A percentile compares a stretch with the other conserved stretches of the same genome.
These are phyloP conservation scores for Jacaranda copaia DNA, from an alignment of 257 asterid species.

Conservation along the genomic window DNA sequence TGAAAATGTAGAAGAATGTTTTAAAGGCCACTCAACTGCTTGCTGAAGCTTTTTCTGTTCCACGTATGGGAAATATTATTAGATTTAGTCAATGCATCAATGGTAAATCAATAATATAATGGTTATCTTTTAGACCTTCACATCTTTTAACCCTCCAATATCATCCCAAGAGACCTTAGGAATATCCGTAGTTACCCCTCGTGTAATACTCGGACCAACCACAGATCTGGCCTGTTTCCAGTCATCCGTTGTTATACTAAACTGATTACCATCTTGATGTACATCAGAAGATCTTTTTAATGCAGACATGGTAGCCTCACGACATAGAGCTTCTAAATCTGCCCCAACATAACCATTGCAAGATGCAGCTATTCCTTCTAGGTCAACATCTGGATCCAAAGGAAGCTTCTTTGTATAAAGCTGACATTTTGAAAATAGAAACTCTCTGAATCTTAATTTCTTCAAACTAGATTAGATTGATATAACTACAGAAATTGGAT, in stretches of 20 bases:
- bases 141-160: slow-evolving; percentile 84
- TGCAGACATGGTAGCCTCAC: slow-evolving; percentile 81
- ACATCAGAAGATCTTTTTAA: slow-evolving; percentile 51
- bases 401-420: slow-evolving; percentile 81
- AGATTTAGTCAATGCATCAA: slow-evolving; percentile 27
- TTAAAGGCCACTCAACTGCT: slow-evolving; percentile 99
- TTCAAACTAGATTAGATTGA: neutral
- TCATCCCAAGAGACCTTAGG: slow-evolving; percentile 98
- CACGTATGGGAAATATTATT: slow-evolving; percentile 26
- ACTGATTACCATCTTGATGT: slow-evolving; percentile 36
- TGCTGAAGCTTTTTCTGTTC: slow-evolving; percentile 93
- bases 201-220: slow-evolving; percentile 94
- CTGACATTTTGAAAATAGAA: slow-evolving; percentile 46
- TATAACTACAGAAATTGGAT: slow-evolving; percentile 17
- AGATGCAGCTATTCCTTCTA: slow-evolving; percentile 73
- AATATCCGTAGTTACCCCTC: slow-evolving; percentile 87
- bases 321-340: slow-evolving; percentile 93
- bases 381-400: slow-evolving; percentile 66
- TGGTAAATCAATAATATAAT: slow-evolving; percentile 27
- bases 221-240: slow-evolving; percentile 80
- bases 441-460: slow-evolving; percentile 13
- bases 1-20: slow-evolving; percentile 69
- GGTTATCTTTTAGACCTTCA: slow-evolving; percentile 65
- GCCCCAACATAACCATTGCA: slow-evolving; percentile 99
- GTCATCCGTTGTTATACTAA: slow-evolving; percentile 60